Evolutionary conservation across 257 asterid species (phyloP), one percentile per base, ranked within the genome.

Genomic region (Solanum acaule): DNA sequence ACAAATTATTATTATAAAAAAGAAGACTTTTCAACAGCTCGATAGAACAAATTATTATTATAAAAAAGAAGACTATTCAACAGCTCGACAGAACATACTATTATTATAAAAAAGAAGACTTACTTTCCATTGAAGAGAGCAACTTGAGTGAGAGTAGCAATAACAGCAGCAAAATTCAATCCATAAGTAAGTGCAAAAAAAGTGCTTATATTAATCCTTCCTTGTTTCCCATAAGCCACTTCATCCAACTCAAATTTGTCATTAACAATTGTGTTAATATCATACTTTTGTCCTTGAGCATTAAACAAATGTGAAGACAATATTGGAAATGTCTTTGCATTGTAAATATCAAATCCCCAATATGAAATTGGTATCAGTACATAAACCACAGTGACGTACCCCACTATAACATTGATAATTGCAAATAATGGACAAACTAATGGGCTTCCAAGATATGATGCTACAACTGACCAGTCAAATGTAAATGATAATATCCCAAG

Each of bases 371-470:
- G 88, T 29, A 46, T 71, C 6, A 46, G 0, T 3, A 86, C 9
- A 59, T 86, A 86, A 18, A 86, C 88, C 25, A 86, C 37, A 23
- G 9, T 1, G 1, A 70, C 52, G 49, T 86, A 86, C 0, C 88
- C 88, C n/a, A 86, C 84, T 29, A 86, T 6, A 6, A 86, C 88
- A 72, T 86, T 86, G 35, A 37, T 1, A 0, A 72, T 86, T 56
- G 84, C 88, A 72, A 72, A 86, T 46, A 86, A 72, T 33, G 88
- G 88, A 23, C 71, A 40, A 1, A 86, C 84, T 1, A 86, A 22
- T 46, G 88, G 88, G 1, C 88, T 86, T n/a, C 70, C 44, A 23
- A 86, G 84, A 77, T 70, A 86, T 49, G 88, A 86, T 46, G 84
- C 88, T 0, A 86, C 70, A 46, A 33, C 46, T 40, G 88, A 70